A percentile compares a stretch with the other conserved stretches of the same genome.
Conservation (phyloP, 345 rosid genomes). For the Mangifera indica region DNA sequence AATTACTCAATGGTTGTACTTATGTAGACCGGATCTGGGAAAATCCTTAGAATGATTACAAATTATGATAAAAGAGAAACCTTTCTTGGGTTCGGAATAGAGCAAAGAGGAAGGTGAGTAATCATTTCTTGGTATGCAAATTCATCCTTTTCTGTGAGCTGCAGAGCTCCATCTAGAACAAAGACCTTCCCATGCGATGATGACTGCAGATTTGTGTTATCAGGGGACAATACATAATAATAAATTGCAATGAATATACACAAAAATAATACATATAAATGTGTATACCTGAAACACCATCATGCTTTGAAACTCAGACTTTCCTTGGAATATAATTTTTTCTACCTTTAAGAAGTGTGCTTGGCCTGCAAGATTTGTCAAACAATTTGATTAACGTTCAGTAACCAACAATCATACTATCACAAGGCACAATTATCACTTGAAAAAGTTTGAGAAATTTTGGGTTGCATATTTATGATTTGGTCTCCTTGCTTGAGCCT, state of each 20-base stretch:
- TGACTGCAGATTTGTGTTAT: conserved; percentile 37
- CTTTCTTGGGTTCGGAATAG: conserved; percentile 72
- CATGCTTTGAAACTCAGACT: conserved; percentile 73
- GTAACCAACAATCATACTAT: neutral
- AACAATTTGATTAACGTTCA: conserved; percentile 9
- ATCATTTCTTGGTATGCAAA: conserved; percentile 81
- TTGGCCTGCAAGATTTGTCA: conserved; percentile 55
- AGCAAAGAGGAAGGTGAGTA: conserved; percentile 81
- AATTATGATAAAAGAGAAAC: conserved; percentile 25
- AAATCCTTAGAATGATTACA: neutral
- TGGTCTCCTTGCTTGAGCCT: conserved; percentile 13
- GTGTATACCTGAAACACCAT: conserved; percentile 72
- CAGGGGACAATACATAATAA: neutral
- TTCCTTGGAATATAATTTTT: conserved; percentile 68
- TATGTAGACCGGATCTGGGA: neutral
- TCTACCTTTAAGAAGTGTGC: conserved; percentile 82
- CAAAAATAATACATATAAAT: neutral
- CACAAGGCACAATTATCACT: conserved; percentile 11
- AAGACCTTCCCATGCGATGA: conserved; percentile 66
- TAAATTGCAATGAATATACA: conserved; percentile 1
- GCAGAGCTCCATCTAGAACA: conserved; percentile 72
- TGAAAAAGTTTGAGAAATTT: neutral
- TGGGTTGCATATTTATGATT: conserved; percentile 8
- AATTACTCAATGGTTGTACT: too few species aligned
- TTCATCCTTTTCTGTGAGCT: conserved; percentile 76